Evolutionary conservation across 2,329 filamentous ascomycete genomes (phyloP), one percentile per base, ranked within the genome.

Genomic region (Fusarium caatingaense): DNA sequence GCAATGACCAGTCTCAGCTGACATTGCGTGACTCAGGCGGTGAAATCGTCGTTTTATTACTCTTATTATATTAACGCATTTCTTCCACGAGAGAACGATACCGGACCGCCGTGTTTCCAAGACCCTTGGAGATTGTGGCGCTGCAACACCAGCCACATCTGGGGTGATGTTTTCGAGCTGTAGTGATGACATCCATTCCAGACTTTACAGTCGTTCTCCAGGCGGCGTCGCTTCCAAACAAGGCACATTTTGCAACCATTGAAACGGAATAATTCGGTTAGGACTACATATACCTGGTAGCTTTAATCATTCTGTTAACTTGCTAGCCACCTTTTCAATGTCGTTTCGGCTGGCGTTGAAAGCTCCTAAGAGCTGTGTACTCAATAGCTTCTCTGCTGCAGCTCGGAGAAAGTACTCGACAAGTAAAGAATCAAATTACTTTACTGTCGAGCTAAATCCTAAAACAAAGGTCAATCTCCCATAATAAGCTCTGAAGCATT

Each of bases 321-420:
- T 23, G 11, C 4, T 28, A 21, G 15, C 23, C 25, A 53, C 16
- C 27, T n/a, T 48, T 51, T 55, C 60, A 45, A 78, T 78, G 76
- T 66, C 69, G 40, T 61, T 70, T 6, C 59, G 66, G 28, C 61
- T 72, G 25, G 56, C 59, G 37, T 58, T 58, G 20, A 62, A 57
- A 63, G 60, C 73, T 68, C 56, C 68, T 28, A 72, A 66, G 60
- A 72, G 71, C 63, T 51, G 44, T 42, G 41, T 64, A 28, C 69
- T 69, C 20, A 70, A 69, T 41, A 69, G 34, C 30, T 41, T 63
- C 15, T 50, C 61, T 32, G 18, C 40, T 27, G 55, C 45, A 27
- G 73, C 64, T 59, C 72, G 55, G 67, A 74, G 66, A 69, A 60
- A 60, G 18, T 75, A 59, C 63, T 73, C 73, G 9, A 66, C 71